Evolutionary conservation across 192 early-diverging fungal genomes (phyloP).

Genomic region (Mortierella alpina): DNA sequence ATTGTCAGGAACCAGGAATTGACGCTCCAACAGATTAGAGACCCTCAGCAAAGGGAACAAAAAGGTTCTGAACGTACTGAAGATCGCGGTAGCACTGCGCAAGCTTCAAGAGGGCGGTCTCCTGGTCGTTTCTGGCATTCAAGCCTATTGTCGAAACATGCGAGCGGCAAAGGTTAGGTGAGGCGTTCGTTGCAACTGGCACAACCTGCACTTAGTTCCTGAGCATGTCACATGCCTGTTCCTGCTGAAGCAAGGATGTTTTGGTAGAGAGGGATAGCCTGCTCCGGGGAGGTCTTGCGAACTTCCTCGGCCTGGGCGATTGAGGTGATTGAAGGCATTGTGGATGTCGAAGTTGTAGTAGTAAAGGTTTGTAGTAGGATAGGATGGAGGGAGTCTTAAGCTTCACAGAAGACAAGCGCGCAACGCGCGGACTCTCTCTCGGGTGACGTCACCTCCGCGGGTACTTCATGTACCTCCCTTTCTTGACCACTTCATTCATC

Average conservation of each 20-base stretch:
- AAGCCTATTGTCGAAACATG: conserved; percentile 1
- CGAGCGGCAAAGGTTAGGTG: background rate
- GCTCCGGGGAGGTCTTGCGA: conserved; percentile 66
- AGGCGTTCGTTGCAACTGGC: background rate
- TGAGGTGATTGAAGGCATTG: conserved; percentile 47
- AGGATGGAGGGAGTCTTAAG: background rate
- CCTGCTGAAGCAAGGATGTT: conserved; percentile 61
- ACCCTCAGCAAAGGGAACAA: too few species aligned
- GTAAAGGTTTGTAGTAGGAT: background rate
- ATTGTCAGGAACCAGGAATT: background rate
- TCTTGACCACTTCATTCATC: too few species aligned
- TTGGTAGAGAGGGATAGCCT: conserved; percentile 74
- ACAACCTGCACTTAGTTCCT: background rate
- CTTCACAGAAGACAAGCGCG: too few species aligned
- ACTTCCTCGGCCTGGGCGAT: conserved; percentile 67
- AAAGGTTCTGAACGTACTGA: conserved; percentile 58
- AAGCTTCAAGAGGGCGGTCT: conserved; percentile 76
- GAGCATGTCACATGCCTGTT: conserved; percentile 22
- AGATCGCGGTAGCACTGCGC: conserved; percentile 79
- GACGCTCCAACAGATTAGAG: background rate
- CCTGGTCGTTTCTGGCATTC: conserved; percentile 65
- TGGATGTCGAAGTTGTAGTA: background rate
- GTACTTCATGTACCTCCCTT: background rate
- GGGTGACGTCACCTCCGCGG: too few species aligned
- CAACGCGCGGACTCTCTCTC: too few species aligned